Evolutionary conservation across 1,284 basidiomycete genomes (phyloP).

Genomic region (Bondarzewia mesenterica): DNA sequence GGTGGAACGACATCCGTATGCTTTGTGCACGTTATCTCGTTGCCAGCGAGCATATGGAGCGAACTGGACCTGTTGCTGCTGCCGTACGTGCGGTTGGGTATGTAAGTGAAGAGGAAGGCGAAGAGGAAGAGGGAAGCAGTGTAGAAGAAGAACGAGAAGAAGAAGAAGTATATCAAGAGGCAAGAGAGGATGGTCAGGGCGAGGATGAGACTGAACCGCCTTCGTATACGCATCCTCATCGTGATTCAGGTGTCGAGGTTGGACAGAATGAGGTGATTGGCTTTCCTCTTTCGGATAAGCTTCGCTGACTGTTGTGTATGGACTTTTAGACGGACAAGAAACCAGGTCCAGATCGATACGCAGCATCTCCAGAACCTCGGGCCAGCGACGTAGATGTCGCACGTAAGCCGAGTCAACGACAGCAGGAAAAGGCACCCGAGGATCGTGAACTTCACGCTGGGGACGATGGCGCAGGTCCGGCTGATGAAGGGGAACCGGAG

Average conservation of each 20-base stretch:
- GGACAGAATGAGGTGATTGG: slow-evolving; percentile 66
- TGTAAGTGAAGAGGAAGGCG: slow-evolving; percentile 69
- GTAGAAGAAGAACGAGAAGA: slow-evolving; percentile 69
- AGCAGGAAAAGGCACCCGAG: slow-evolving; percentile 67
- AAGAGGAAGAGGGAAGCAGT: slow-evolving; percentile 62
- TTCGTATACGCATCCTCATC: slow-evolving; percentile 28
- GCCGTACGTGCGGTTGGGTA: slow-evolving; percentile 89
- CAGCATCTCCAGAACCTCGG: slow-evolving; percentile 11
- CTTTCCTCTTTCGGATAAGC: slow-evolving; percentile 12
- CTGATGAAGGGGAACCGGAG: slow-evolving; percentile 13
- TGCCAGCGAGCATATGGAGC: slow-evolving; percentile 89
- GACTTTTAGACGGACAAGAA: slow-evolving; percentile 32
- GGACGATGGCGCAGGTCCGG: slow-evolving; percentile 16
- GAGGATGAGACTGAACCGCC: slow-evolving; percentile 35
- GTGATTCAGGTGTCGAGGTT: slow-evolving; percentile 33
- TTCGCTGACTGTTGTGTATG: not conserved
- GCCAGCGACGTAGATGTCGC: slow-evolving; percentile 21
- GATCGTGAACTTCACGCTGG: slow-evolving; percentile 31
- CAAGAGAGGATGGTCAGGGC: slow-evolving; percentile 27
- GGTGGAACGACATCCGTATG: slow-evolving; percentile 99
- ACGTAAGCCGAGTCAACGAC: slow-evolving; percentile 47
- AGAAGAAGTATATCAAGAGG: slow-evolving; percentile 22
- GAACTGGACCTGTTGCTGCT: slow-evolving; percentile 87
- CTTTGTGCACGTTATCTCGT: slow-evolving; percentile 94
- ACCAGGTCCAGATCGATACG: slow-evolving; percentile 12